These are phyloP conservation scores for Chloranthus sessilifolius DNA, from an alignment of 164 flowering plant species.

Conservation along the genomic window DNA sequence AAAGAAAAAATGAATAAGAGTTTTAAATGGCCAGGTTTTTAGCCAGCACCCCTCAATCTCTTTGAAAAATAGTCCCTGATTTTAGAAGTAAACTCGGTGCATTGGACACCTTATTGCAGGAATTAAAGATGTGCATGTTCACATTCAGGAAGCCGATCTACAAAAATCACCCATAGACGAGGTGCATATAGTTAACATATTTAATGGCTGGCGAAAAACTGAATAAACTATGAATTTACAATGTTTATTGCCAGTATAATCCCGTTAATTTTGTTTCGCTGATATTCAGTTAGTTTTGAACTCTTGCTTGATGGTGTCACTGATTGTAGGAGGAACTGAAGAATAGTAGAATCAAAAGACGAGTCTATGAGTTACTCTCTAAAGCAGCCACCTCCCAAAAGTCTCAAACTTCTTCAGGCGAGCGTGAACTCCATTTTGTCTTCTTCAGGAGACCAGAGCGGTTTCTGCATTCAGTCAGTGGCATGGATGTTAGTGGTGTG, in stretches of 20 bases:
- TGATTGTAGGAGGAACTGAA: constrained; percentile 81
- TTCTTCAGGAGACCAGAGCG: constrained; percentile 74
- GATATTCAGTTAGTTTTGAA: no score
- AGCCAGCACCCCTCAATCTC: neutral
- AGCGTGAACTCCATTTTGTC: constrained; percentile 80
- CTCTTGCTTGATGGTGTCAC: constrained; percentile 10
- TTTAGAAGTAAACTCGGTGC: no score
- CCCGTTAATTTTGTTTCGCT: no score
- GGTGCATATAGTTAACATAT: no score
- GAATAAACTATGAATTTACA: no score
- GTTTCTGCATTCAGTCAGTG: constrained; percentile 51
- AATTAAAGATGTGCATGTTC: constrained; percentile 47
- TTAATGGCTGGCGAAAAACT: no score
- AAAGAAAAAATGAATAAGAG: no score
- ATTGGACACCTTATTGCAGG: constrained; percentile 44
- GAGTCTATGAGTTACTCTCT: constrained; percentile 80
- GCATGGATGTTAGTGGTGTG: constrained; percentile 51
- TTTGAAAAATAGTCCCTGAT: neutral
- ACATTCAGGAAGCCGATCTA: constrained; percentile 68
- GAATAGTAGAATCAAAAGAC: constrained; percentile 61
- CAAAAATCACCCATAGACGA: constrained; percentile 59
- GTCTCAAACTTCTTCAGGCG: constrained; percentile 35
- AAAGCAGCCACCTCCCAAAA: constrained; percentile 54
- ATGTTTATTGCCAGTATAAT: no score
- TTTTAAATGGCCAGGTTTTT: neutral